Base-by-base conservation (phyloP, 2,329 filamentous ascomycete genomes). In the Colletotrichum gloeosporioides region DNA sequence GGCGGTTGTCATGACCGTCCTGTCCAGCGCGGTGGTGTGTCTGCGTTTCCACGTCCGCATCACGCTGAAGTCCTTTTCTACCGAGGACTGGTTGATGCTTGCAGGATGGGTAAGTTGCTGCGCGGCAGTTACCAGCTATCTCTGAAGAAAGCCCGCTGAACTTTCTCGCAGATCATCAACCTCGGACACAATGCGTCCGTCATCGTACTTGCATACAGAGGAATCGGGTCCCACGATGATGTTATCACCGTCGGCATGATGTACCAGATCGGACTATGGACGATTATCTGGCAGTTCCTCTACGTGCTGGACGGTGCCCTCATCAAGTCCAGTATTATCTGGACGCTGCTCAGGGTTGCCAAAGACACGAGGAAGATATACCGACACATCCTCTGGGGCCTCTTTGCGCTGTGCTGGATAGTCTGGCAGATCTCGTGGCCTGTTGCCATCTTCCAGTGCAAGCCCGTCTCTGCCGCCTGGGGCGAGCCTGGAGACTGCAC, bases 401-500 rank as follows among this genome's bases (percentile, higher is more conserved):
- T 53, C 6, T 53, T 53, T 53, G 57, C 36, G 2, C 55, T 79
- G 12, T 71, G 78, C 65, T 31, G n/a, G 8, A 22, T 77, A 8
- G 75, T 70, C 13, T 55, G 62, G 34, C 25, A 77, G n/a, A 71
- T 69, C 8, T 71, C 70, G 2, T 22, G 75, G 27, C 57, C 78
- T 22, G 71, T 77, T 27, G 32, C 72, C n/a, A 72, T 78, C 22
- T 77, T 77, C 16, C 77, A 78, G 32, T 79, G 77, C 73, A 66
- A 32, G 8, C 78, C 78, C 4, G 66, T 79, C 10, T 53, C 67
- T 15, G 62, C 65, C 22, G 61, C 76, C 2, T 78, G 78, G 78
- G 73, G 73, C 22, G 73, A 77, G 39, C 59, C 69, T 0, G 6
- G 13, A 18, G 78, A 76, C 22, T 67, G 36, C 6, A 78, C 76